Percentiles rank a stretch among this genome's conserved stretches.
These are phyloP conservation scores for Ustilago esculenta DNA, from an alignment of 1,284 basidiomycete species.

Conservation along the genomic window DNA sequence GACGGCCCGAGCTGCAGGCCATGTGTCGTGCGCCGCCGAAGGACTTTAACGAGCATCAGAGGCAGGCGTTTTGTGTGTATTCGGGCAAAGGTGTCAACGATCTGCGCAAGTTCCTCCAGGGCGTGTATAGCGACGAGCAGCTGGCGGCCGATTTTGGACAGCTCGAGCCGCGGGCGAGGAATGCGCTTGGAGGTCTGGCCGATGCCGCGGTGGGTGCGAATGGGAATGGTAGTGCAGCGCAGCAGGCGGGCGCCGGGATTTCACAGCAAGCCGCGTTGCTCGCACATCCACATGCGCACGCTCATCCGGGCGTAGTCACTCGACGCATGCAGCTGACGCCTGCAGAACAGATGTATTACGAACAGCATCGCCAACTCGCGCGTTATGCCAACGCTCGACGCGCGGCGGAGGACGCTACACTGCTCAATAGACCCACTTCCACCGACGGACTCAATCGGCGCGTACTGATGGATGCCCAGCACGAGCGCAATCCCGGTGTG, in stretches of 20 bases:
- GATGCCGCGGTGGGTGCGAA: no score
- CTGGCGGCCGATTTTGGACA: constrained; percentile 46
- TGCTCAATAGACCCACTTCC: constrained; percentile 5
- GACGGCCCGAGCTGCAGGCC: constrained; percentile 82
- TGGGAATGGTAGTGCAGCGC: no score
- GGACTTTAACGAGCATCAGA: constrained; percentile 90
- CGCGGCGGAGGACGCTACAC: constrained; percentile 18
- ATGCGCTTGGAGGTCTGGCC: constrained; percentile 22
- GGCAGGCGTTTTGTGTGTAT: constrained; percentile 95
- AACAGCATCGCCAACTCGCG: constrained; percentile 31
- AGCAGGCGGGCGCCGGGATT: no score
- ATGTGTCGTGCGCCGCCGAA: constrained; percentile 89
- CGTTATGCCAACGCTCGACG: constrained; percentile 31
- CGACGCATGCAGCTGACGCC: constrained; percentile 7
- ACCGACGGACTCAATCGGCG: constrained; percentile 2
- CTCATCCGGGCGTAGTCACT: not conserved
- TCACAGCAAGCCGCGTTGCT: not conserved
- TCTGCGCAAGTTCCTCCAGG: constrained; percentile 74
- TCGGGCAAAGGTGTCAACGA: constrained; percentile 89
- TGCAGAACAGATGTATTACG: constrained; percentile 38
- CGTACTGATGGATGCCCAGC: constrained; percentile 18
- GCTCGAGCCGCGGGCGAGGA: constrained; percentile 38
- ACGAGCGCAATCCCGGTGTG: constrained; percentile 26
- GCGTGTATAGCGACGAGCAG: constrained; percentile 50
- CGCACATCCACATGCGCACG: not conserved